Conservation (phyloP, 208 protist species). For the Leishmania tropica region DNA sequence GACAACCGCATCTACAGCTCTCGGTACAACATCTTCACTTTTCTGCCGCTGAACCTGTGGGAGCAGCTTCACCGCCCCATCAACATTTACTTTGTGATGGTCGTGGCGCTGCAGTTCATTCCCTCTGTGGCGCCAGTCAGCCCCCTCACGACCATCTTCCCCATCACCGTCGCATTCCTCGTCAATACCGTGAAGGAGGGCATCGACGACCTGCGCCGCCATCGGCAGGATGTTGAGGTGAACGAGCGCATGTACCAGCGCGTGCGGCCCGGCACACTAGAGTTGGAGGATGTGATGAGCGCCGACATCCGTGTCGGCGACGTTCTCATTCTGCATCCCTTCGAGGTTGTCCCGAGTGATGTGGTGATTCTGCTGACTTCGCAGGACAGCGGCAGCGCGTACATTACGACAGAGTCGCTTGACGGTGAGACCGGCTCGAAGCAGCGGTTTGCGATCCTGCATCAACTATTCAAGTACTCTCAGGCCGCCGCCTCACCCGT, state of each 20-base stretch:
- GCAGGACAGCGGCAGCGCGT: constrained; percentile 59
- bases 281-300: constrained; percentile 46
- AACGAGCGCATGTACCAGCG: constrained; percentile 66
- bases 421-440: constrained; percentile 93
- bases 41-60: constrained; percentile 95
- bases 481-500: constrained; percentile 6
- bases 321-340: constrained; percentile 63
- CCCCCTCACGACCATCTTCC: constrained; percentile 87
- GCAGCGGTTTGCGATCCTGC: constrained; percentile 55
- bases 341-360: constrained; percentile 90
- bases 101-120: constrained; percentile 90
- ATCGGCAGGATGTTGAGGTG: constrained; percentile 57
- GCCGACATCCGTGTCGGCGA: constrained; percentile 81
- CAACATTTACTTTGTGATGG: constrained; percentile 96
- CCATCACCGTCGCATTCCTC: constrained; percentile 89
- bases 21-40: constrained; percentile 96
- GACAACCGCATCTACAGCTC: constrained; percentile 89
- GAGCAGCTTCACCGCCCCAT: constrained; percentile 96
- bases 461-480: constrained; percentile 37
- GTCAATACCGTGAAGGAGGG: constrained; percentile 93
- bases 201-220: constrained; percentile 89
- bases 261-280: constrained; percentile 38
- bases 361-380: constrained; percentile 81
- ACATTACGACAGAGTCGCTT: constrained; percentile 91
- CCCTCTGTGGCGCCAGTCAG: constrained; percentile 85